Base-by-base conservation (phyloP, 2,329 filamentous ascomycete genomes). In the Chrysosporium keratinophilum region DNA sequence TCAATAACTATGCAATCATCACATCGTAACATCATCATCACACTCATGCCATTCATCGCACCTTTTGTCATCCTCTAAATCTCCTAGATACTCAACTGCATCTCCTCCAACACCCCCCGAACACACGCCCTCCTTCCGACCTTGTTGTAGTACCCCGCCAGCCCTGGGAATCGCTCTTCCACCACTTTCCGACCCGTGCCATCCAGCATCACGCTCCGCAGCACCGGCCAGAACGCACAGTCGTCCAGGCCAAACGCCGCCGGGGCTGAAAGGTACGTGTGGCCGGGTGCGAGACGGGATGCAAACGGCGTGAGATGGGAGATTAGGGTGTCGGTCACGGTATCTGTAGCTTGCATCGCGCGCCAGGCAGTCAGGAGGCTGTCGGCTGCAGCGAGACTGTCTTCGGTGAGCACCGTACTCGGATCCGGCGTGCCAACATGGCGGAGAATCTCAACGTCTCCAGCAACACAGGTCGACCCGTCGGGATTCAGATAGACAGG, bases 141-240 rank as follows among this genome's bases (percentile, higher is more conserved):
- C 39, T 67, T 65, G 2, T 61, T 56, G 54, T 72, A 71, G 52
- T 74, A 74, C 10, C 63, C 63, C 6, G 59, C 54, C 17, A 74
- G 50, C 15, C 62, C 63, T 15, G 64, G 65, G 46, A 68, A 70
- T 17, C 60, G 58, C 50, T 56, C 58, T 2, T 61, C 63, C 39
- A 65, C 59, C 9, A 54, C 49, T 7, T 1, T 12, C 4, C 50
- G 62, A 35, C 54, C 65, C 17, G 53, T 57, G 3, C 15, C 11
- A 34, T 50, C 20, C n/a, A 61, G 59, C 28, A 67, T 61, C 15
- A 74, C 69, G 28, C 71, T 65, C 45, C 67, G 59, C 6, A 74
- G 53, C 1, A 74, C 63, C 1, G 72, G 69, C 72, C 72, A 74
- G 37, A 74, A 62, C 1, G 68, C 64, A 54, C 71, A 73, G 56